Base-by-base conservation (phyloP, 352 stramenopile species). In the Globisporangium camurandrum region DNA sequence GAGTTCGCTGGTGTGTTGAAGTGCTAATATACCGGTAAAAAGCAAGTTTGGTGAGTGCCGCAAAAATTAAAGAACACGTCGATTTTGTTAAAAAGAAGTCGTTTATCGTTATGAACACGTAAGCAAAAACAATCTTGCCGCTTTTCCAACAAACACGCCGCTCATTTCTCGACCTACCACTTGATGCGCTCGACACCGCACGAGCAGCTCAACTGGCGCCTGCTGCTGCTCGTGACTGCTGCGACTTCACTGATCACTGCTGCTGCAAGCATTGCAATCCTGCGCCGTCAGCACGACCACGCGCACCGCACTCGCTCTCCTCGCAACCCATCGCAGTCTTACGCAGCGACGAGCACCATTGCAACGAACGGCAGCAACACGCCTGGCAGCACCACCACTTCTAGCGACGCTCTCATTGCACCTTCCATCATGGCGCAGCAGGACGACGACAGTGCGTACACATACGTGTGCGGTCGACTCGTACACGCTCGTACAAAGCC, bases 191-290 rank as follows among this genome's bases (percentile, higher is more conserved):
- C 34, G 8, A 39, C 34, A 7, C 43, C 39, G 28, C 16, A n/a
- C 24, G 23, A 59, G 51, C 51, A 74, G 53, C 55, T 71, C 50
- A 74, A 73, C 61, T 82, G 70, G 70, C 67, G 57, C 53, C 57
- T 57, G n/a, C 53, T 82, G 47, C 62, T 69, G 41, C 58, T 82
- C 59, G 67, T 78, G 43, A 72, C 77, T 39, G 66, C 61, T 47
- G 64, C 75, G 36, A 75, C 75, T 37, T 86, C 70, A 50, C 71
- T 75, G 24, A 55, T 89, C 60, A 87, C 54, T 22, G 54, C 78
- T 8, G 71, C 59, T 42, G 65, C 65, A 36, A 79, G 59, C 30
- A 54, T 89, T 55, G 50, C 81, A 20, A 40, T 84, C 27, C 54
- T 80, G 27, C 56, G 77, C 38, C 24, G 30, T 33, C 44, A 54